phyloP scores from a whole-genome alignment of 331 rosid species.

The Stylosanthes scabra region DNA sequence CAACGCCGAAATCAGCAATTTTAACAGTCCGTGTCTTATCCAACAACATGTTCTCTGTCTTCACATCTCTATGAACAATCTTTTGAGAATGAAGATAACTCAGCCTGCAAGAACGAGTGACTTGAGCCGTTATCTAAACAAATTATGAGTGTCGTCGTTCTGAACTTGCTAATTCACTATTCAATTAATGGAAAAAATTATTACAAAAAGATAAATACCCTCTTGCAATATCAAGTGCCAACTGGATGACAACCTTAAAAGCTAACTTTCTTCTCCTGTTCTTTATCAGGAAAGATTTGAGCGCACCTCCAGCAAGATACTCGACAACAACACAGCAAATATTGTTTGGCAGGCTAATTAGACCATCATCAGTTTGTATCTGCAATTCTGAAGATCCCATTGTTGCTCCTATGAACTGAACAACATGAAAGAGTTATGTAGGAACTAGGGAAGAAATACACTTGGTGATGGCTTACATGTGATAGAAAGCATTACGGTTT shows the following conservation, averaged over 20 bases:
- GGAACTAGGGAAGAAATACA: constrained; percentile 21
- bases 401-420: constrained; percentile 86
- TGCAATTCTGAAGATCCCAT: constrained; percentile 85
- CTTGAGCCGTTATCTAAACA: constrained; percentile 29
- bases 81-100: constrained; percentile 86
- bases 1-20: constrained; percentile 95
- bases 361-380: constrained; percentile 81
- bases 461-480: neutral
- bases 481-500: neutral
- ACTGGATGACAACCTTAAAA: constrained; percentile 80
- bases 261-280: constrained; percentile 86
- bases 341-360: constrained; percentile 82
- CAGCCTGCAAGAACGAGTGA: constrained; percentile 57
- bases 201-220: constrained; percentile 56
- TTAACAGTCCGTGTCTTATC: constrained; percentile 78
- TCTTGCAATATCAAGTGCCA: constrained; percentile 87
- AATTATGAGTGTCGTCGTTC: neutral
- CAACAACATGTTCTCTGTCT: constrained; percentile 90
- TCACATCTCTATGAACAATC: constrained; percentile 89
- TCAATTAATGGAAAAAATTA: neutral
- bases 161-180: constrained; percentile 33
- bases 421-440: constrained; percentile 28
- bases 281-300: constrained; percentile 81
- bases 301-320: constrained; percentile 83
- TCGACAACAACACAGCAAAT: constrained; percentile 88